Percentiles rank a stretch among this genome's conserved stretches.
These are phyloP conservation scores for Leccinum disarticulatum DNA, from an alignment of 768 basidiomycete genomes.

Conservation along the genomic window DNA sequence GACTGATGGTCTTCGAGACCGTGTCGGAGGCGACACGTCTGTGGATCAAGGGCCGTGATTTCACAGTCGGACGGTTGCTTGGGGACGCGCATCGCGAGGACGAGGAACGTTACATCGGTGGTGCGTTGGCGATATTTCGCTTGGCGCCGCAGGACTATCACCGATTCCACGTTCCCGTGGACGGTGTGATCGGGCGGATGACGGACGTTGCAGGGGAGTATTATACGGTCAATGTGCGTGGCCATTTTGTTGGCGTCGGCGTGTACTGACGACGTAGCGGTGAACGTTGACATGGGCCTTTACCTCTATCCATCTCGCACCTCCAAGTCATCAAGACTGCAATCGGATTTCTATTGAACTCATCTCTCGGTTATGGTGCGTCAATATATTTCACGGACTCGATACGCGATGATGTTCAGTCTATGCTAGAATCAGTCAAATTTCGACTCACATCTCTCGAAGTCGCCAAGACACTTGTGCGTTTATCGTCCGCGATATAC, in stretches of 20 bases:
- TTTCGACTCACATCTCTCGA: slow-evolving; percentile 66
- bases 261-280: background rate
- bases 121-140: slow-evolving; percentile 86
- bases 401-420: too few species aligned
- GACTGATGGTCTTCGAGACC: slow-evolving; percentile 92
- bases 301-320: slow-evolving; percentile 57
- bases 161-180: slow-evolving; percentile 87
- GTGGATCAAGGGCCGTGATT: slow-evolving; percentile 98
- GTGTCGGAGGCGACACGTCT: slow-evolving; percentile 82
- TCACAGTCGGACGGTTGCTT: slow-evolving; percentile 75
- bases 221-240: slow-evolving; percentile 88
- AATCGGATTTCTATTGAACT: slow-evolving; percentile 77
- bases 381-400: slow-evolving; percentile 3
- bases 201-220: slow-evolving; percentile 86
- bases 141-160: slow-evolving; percentile 96
- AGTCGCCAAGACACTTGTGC: slow-evolving; percentile 65
- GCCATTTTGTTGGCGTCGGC: slow-evolving; percentile 4
- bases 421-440: too few species aligned
- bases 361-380: slow-evolving; percentile 74
- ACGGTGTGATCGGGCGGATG: slow-evolving; percentile 81
- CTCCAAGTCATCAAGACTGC: slow-evolving; percentile 75
- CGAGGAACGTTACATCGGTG: slow-evolving; percentile 70
- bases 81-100: slow-evolving; percentile 75
- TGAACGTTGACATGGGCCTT: slow-evolving; percentile 32
- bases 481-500: slow-evolving; percentile 66